Evolutionary conservation across 140 eudicot genomes (phyloP), one percentile per base, ranked within the genome.

Genomic region (Oenanthe javanica): DNA sequence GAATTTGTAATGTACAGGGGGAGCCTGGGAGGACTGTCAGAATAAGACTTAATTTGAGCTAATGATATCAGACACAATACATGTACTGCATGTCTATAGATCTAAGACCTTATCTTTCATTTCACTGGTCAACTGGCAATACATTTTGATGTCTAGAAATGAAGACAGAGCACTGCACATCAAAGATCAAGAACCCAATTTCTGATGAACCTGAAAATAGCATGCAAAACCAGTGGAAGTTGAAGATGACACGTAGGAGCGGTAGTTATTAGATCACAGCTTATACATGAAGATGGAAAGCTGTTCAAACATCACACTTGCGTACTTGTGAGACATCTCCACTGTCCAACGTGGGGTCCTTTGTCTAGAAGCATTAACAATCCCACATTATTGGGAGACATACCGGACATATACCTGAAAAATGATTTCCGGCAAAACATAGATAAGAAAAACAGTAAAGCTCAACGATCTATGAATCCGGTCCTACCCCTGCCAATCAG

Each of bases 321-420:
- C 23, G 88, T 83, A 8, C 90, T 81, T 82, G 95, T 83, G 48
- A 91, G 79, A 80, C 90, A 85, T 82, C 94, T 89, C 94, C 94
- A 91, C 51, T 82, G 89, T 70, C 91, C 91, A 47, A 88, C 76
- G 48, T 82, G 87, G 67, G 97, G 92, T 55, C 90, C 93, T 84
- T 86, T 85, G 85, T 93, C 89, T 59, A 93, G 77, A 72, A 93
- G 87, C 90, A 89, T 80, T 70, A 89, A 89, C 92, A 93, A 85
- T 76, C 98, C 98, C 79, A 84, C 84, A 72, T 86, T 93, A 72
- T 82, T 82, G 21, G 89, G 72, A 66, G 92, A 81, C 76, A 84
- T 76, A 38, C 90, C 90, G 76, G 76, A 93, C 87, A 83, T 88
- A 86, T 93, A 91, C 92, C 98, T 93, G 86, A 31, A 67, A 13